Evolutionary conservation across 139 green algal genomes (phyloP), one percentile per base, ranked within the genome.

Genomic region (Micractinium conductrix): DNA sequence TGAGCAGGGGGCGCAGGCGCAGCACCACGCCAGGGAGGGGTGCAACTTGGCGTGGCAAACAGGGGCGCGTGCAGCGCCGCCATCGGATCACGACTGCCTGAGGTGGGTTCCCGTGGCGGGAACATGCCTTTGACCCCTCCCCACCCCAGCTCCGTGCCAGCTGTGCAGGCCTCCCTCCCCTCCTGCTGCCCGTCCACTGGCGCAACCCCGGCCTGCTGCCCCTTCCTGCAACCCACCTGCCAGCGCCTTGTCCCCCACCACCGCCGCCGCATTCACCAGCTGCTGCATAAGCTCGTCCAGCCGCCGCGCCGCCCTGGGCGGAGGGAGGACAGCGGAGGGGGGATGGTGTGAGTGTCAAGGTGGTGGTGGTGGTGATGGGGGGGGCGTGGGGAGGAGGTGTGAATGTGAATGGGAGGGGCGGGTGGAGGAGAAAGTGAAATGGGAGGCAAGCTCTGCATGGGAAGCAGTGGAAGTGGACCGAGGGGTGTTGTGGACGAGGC

Each of bases 201-300:
- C 19, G 55, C 55, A 7, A 30, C 26, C 62, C 10, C n/a, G 4
- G 21, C 22, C 60, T 19, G 42, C n/a, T 4, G 16, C 24, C n/a
- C n/a, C 60, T 33, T 26, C 24, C 26, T 3, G 4, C 7, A 12
- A 44, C 40, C 24, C 40, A 76, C 69, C 40, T 37, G 90, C 89
- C 55, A 99, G 90, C 10, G 85, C 86, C 30, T 80, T 70, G 69
- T 99, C 95, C 0, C 97, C 97, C 17, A 98, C 88, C 43, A 94
- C 92, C 40, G 79, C 48, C 3, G 93, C 92, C 48, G 96, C 97
- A 0, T 50, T 53, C 19, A 91, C 81, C 79, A 99, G 84, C 85
- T 99, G 92, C 62, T 91, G 81, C 90, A 99, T 93, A 21, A 99
- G 90, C 90, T 99, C 97, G 83, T 98, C 93, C 58, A 99, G 84